Base-by-base conservation (phyloP, 768 basidiomycete species). In the Russula earlei region DNA sequence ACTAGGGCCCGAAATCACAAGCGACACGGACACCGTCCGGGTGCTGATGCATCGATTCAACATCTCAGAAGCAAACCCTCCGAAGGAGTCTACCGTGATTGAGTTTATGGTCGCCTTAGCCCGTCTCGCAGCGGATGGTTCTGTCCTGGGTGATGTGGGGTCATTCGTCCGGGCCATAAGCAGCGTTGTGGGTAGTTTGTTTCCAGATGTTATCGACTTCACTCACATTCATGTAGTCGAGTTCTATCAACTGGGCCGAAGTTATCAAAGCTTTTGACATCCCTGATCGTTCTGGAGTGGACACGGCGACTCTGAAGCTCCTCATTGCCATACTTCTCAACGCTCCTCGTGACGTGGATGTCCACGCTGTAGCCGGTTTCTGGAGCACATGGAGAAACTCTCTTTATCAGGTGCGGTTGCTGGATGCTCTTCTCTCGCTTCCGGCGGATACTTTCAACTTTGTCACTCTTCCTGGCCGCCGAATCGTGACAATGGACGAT, bases 371-470 rank as follows among this genome's bases (percentile, higher is more conserved):
- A 15, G 79, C 80, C 5, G 90, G 88, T 15, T 92, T 92, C 65
- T 94, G 90, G 90, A 75, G 78, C 63, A 72, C 74, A 2, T 98
- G 95, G 95, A 76, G 76, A 11, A 94, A 96, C 67, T 78, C 88
- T 1, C 68, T 87, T 24, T 88, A 88, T 63, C 92, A 95, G 67
- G 77, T 97, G 27, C 84, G 85, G 40, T 77, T 99, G 19, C 77
- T 97, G 31, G 91, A 93, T 63, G 89, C 89, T 2, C 77, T 99
- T 36, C 82, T 95, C 10, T 91, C 87, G 24, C 75, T 97, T 24
- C 86, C 93, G 2, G 83, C 82, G 1, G 95, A 96, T 68, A 90
- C 89, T 0, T 92, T 96, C 75, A 92, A 88, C 66, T 90, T 98
- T 66, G 87, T 95, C 50, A 82, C 85, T 31, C 76, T 98, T 25